Base-by-base conservation (phyloP, 352 stramenopile genomes). In the Phytophthora pluvialis region DNA sequence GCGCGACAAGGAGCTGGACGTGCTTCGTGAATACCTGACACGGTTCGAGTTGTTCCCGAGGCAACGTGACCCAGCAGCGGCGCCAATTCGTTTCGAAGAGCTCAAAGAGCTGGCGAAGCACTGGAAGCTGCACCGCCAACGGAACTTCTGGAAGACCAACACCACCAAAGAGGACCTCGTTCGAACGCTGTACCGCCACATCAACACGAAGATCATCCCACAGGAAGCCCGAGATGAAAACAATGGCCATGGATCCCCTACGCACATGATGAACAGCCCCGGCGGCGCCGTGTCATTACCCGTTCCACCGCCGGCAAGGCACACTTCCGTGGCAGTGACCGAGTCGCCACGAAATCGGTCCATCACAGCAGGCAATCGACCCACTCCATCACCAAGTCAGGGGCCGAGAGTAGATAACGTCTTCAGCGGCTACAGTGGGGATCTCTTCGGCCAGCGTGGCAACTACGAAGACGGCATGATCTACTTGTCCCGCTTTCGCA, bases 131-230 rank as follows among this genome's bases (percentile, higher is more conserved):
- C 88, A 97, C 47, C 86, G 91, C 1, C 86, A 94, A 63, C 85
- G 88, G 31, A 93, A 94, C 49, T 97, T 97, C 57, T 97, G 89
- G 89, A 97, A 96, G 59, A 94, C 76, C 9, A 89, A 97, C 72
- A 86, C 83, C 31, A 91, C 84, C 31, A 96, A 95, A 59, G 88
- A 97, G 57, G 88, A 97, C 28, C 83, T 97, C 11, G 88, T 95
- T 35, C 81, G 73, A 6, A 95, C 86, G 12, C 64, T 96, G 4
- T 91, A 95, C 45, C 81, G 86, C 15, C 87, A 96, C 51, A 97
- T 97, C 52, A 94, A 94, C 62, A 89, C 86, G 35, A 95, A 89
- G 59, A 88, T 93, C 67, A 87, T 91, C 26, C 83, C 85, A 6
- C 78, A 88, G 32, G 82, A 93, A 67, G 53, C 26, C 6, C 70